These are phyloP conservation scores for Mycena chlorophos DNA, from an alignment of 768 basidiomycete genomes.

Conservation along the genomic window DNA sequence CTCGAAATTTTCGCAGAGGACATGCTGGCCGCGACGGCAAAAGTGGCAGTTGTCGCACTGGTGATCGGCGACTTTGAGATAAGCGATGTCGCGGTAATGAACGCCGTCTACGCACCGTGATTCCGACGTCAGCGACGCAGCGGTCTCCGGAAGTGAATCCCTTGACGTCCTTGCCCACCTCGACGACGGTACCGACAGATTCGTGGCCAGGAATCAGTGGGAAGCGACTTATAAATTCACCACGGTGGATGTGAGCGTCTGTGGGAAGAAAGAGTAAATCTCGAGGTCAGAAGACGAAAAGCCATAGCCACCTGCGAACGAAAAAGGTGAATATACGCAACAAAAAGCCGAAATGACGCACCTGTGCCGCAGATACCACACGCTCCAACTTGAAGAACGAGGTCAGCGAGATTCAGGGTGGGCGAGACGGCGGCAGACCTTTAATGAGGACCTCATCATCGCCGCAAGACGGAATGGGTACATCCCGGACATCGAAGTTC, in stretches of 20 bases:
- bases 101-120: conserved; percentile 54
- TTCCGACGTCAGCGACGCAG: conserved; percentile 79
- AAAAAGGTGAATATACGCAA: too few species aligned
- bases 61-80: neutral
- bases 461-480: conserved; percentile 63
- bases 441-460: conserved; percentile 78
- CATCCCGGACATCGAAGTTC: conserved; percentile 65
- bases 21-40: conserved; percentile 79
- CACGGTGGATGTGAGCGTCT: conserved; percentile 15
- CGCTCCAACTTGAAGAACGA: conserved; percentile 34
- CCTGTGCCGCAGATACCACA: conserved; percentile 38
- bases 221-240: conserved; percentile 51
- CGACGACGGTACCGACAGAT: conserved; percentile 70
- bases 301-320: too few species aligned
- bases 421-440: conserved; percentile 38
- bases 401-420: conserved; percentile 10
- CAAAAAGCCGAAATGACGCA: neutral
- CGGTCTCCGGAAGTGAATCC: conserved; percentile 79
- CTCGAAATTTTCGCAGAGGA: conserved; percentile 84
- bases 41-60: conserved; percentile 86
- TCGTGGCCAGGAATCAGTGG: conserved; percentile 76
- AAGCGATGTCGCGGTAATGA: neutral
- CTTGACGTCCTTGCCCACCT: conserved; percentile 77
- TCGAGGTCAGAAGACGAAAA: too few species aligned
- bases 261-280: too few species aligned